Percentiles rank a stretch among this genome's conserved stretches.
These are phyloP conservation scores for Agrocybe chaxingu DNA, from an alignment of 768 basidiomycete genomes.

Conservation along the genomic window DNA sequence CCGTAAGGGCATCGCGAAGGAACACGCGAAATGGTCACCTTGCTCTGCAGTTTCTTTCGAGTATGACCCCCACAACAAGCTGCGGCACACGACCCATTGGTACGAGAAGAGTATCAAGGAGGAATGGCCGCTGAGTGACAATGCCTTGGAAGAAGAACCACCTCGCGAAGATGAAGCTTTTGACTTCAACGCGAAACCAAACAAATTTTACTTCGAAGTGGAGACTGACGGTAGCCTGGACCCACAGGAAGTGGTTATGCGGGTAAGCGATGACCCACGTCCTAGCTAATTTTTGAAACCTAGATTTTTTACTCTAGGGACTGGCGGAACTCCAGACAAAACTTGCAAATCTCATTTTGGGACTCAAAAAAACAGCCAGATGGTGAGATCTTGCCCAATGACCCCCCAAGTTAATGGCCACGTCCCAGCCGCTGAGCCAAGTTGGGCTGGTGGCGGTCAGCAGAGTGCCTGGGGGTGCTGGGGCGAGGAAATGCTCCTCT, in stretches of 20 bases:
- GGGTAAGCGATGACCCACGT: constrained; percentile 38
- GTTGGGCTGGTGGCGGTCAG: constrained; percentile 22
- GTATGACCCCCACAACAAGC: constrained; percentile 97
- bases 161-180: constrained; percentile 80
- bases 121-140: constrained; percentile 92
- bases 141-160: constrained; percentile 80
- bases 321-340: constrained; percentile 77
- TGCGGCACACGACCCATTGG: constrained; percentile 96
- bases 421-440: constrained; percentile 9
- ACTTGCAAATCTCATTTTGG: constrained; percentile 74
- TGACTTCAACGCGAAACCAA: constrained; percentile 84
- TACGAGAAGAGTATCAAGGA: constrained; percentile 73
- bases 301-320: constrained; percentile 43
- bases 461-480: constrained; percentile 23
- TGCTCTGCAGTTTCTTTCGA: constrained; percentile 94
- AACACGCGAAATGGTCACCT: constrained; percentile 99
- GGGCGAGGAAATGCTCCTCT: constrained; percentile 28
- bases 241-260: constrained; percentile 88
- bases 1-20: constrained; percentile 89
- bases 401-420: constrained; percentile 36
- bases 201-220: constrained; percentile 90
- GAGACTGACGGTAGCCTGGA: constrained; percentile 91
- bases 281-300: constrained; percentile 1
- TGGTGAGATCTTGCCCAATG: constrained; percentile 45
- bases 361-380: constrained; percentile 64